Evolutionary conservation across 2,329 filamentous ascomycete genomes (phyloP), one percentile per base, ranked within the genome.

Genomic region (Ophiocordyceps sinensis): DNA sequence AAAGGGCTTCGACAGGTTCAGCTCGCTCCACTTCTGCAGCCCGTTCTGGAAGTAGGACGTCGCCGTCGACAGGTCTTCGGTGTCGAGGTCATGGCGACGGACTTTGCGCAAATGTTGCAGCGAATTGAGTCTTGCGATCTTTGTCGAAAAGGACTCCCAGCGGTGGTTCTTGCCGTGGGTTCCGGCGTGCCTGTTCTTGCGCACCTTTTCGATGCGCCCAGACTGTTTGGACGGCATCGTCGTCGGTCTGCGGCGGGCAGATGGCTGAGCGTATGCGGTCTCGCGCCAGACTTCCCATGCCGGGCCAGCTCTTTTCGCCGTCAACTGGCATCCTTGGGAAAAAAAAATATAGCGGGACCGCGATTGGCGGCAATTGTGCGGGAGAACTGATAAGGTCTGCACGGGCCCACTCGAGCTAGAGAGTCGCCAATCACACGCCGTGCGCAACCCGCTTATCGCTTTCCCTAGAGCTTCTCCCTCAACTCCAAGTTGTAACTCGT

Each of bases 101-200:
- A 93, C 82, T 64, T 82, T 82, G 61, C 91, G 86, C 51, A 98
- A 75, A 37, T 91, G 91, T 54, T 98, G 89, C 64, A 98, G 73
- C 28, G 77, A 77, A 63, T 85, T 91, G 56, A 96, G 75, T 60
- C 88, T 91, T 47, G 85, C 77, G 59, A 96, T 85, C 61, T 93
- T 91, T 56, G 81, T 76, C 44, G 82, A 85, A 64, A 96, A 96
- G 47, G 85, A 82, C 64, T 95, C 83, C 76, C 86, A 96, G 58
- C 85, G 75, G 64, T 95, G 85, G 40, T 85, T 82, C 56, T 85
- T 88, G 46, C 81, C 79, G 50, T 87, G 84, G 39, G 71, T 68
- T 23, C 85, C 93, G 48, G 73, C 72, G 46, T 73, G 72, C 57
- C 83, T 86, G 48, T 71, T 71, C 64, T 82, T 85, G 50, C 71